Base-by-base conservation (phyloP, 352 stramenopile genomes). In the Pseudoperonospora humuli region DNA sequence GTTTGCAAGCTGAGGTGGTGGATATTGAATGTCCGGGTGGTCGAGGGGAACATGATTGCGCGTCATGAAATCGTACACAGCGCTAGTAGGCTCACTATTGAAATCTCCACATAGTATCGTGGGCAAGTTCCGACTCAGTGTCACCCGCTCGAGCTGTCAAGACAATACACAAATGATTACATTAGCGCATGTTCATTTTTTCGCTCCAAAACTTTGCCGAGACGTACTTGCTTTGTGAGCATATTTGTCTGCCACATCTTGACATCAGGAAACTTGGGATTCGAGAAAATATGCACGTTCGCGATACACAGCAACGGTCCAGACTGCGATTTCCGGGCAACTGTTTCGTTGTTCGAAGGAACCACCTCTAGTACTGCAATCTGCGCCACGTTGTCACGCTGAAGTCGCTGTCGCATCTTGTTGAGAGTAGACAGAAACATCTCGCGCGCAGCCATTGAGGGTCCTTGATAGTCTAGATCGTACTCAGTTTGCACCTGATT, bases 101-200 rank as follows among this genome's bases (percentile, higher is more conserved):
- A 99, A 98, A 60, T 99, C 96, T 29, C 96, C 96, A 62, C 94
- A 98, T 19, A 99, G 73, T 48, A 99, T 94, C 26, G 98, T 76
- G 21, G 95, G 95, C 19, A 98, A 67, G 40, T 89, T 78, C 20
- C 80, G 74, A 19, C 64, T 61, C 28, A 88, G 34, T 7, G 62
- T 72, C 8, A 91, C 54, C 5, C 74, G 78, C 34, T 93, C 76
- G 46, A 93, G 82, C 81, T 91, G 39, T 28, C 3, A 29, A 34
- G 10, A 11, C 17, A 34, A 24, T 39, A 18, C 45, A 21, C 3
- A 20, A 17, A 27, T 27, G 0, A 20, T 35, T 27, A 19, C 39
- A 35, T 63, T 17, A 48, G 29, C 35, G 11, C 23, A 41, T 25
- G 0, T 24, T 2, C 11, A 14, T 0, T 5, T 28, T 56, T 36